phyloP scores from a whole-genome alignment of 2,329 filamentous ascomycete species.

The Fusarium domesticum region DNA sequence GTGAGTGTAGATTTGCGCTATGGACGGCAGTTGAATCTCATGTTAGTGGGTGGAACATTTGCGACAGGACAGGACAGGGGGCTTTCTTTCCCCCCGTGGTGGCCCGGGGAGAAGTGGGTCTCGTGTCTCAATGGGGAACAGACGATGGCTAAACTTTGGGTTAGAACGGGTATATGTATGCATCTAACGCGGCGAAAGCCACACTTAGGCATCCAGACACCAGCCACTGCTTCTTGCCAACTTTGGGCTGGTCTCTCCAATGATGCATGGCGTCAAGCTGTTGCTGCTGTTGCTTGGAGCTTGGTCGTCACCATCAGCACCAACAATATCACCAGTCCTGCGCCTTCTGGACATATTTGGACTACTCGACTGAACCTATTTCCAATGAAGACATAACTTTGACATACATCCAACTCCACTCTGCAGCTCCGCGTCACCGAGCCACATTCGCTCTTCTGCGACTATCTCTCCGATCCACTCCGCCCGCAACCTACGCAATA shows the following conservation, averaged over 20 bases:
- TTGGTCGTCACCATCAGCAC: constrained; percentile 12
- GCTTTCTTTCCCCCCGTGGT: background rate
- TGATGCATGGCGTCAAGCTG: background rate
- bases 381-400: constrained; percentile 10
- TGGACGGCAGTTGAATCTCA: too few species aligned
- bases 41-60: background rate
- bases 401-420: constrained; percentile 4
- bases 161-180: too few species aligned
- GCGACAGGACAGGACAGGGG: too few species aligned
- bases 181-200: background rate
- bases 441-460: constrained; percentile 2
- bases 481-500: constrained; percentile 3
- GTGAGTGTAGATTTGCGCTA: background rate
- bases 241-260: too few species aligned
- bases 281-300: constrained; percentile 7
- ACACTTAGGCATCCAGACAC: background rate
- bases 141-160: too few species aligned
- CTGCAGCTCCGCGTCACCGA: constrained; percentile 8
- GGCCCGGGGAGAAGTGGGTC: too few species aligned
- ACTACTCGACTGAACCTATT: background rate
- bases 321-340: constrained; percentile 2
- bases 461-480: constrained; percentile 1
- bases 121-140: too few species aligned
- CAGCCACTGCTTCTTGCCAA: background rate
- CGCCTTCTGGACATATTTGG: background rate